Evolutionary conservation across 2,329 filamentous ascomycete genomes (phyloP).

Genomic region (Xylariaceae sp.): DNA sequence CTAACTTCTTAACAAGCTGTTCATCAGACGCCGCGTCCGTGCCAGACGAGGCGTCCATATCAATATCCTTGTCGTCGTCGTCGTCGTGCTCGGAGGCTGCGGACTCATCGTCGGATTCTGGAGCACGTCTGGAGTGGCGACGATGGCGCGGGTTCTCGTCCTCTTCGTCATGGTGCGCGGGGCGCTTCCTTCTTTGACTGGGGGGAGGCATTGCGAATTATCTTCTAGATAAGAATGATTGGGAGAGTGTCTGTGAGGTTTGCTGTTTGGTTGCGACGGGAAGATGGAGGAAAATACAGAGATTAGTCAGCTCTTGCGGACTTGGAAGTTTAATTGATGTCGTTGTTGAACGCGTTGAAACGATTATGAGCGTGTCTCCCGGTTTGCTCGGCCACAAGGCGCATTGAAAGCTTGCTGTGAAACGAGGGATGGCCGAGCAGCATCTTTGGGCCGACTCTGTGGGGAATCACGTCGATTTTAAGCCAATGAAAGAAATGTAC

Average conservation of each 20-base stretch:
- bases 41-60: slow-evolving; percentile 19
- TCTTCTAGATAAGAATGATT: neutral
- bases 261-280: too few species aligned
- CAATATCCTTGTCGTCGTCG: slow-evolving; percentile 9
- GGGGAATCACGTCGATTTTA: neutral
- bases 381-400: neutral
- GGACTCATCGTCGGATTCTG: slow-evolving; percentile 28
- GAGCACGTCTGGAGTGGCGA: slow-evolving; percentile 24
- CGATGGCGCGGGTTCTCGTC: slow-evolving; percentile 32
- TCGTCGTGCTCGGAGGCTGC: slow-evolving; percentile 30
- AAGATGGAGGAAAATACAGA: neutral
- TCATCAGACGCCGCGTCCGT: slow-evolving; percentile 35
- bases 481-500: neutral
- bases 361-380: neutral
- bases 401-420: neutral
- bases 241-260: too few species aligned
- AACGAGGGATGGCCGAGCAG: neutral
- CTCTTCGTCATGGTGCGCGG: slow-evolving; percentile 31
- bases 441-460: neutral
- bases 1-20: slow-evolving; percentile 58
- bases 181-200: slow-evolving; percentile 30
- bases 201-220: slow-evolving; percentile 28
- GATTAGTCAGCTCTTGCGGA: neutral
- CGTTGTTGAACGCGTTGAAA: neutral
- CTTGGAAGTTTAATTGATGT: neutral